Evolutionary conservation across 345 rosid genomes (phyloP).

Genomic region (Pistacia atlantica): DNA sequence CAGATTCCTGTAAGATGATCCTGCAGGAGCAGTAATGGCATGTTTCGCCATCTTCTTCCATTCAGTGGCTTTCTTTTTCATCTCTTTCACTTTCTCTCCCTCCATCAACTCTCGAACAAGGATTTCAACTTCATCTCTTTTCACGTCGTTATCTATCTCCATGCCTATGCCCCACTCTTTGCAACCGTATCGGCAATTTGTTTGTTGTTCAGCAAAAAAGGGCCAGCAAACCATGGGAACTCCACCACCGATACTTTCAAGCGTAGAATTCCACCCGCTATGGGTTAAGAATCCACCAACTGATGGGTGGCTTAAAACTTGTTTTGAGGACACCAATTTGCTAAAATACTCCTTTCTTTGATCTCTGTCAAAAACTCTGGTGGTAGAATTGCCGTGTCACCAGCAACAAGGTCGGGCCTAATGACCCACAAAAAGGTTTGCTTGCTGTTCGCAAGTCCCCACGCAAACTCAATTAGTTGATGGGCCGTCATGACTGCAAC

Average conservation of each 20-base stretch:
- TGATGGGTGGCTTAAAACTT: constrained; percentile 50
- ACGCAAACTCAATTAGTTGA: constrained; percentile 60
- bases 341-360: constrained; percentile 36
- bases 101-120: constrained; percentile 55
- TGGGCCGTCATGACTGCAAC: constrained; percentile 45
- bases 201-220: constrained; percentile 66
- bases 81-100: constrained; percentile 53
- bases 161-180: constrained; percentile 63
- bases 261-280: constrained; percentile 65
- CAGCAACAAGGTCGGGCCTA: constrained; percentile 56
- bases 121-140: constrained; percentile 47
- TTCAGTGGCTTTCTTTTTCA: constrained; percentile 49
- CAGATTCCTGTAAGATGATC: constrained; percentile 41
- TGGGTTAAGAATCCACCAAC: constrained; percentile 63
- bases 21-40: constrained; percentile 23
- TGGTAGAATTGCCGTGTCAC: constrained; percentile 44
- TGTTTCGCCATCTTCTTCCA: constrained; percentile 43
- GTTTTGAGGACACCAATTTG: constrained; percentile 62
- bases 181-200: constrained; percentile 48
- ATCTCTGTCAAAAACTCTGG: constrained; percentile 40
- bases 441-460: constrained; percentile 65
- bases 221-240: constrained; percentile 71
- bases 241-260: constrained; percentile 49
- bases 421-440: constrained; percentile 60
- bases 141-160: constrained; percentile 59